Evolutionary conservation across 2,329 filamentous ascomycete species (phyloP).

Genomic region (Monilinia fructicola): DNA sequence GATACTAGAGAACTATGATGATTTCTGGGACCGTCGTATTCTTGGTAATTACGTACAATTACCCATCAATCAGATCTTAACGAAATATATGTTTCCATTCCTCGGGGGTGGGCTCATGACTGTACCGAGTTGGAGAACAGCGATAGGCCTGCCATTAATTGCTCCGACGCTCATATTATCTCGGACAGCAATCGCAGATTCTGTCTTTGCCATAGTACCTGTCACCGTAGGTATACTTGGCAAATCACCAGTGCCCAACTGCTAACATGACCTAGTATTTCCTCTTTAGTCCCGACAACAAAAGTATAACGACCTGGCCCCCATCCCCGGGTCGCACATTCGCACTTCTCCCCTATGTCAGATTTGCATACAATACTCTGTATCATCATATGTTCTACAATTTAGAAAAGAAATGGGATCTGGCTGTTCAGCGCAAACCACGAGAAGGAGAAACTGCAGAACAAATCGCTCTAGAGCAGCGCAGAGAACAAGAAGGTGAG

Average conservation of each 20-base stretch:
- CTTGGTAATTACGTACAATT: conserved; percentile 7
- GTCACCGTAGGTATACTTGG: conserved; percentile 36
- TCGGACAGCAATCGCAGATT: conserved; percentile 61
- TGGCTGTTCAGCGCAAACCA: conserved; percentile 38
- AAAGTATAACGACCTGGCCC: conserved; percentile 41
- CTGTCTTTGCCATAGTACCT: conserved; percentile 40
- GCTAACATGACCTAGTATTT: conserved; percentile 36
- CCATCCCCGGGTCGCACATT: conserved; percentile 66
- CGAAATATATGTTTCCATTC: conserved; percentile 33
- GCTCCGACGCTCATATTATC: conserved; percentile 67
- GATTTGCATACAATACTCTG: conserved; percentile 61
- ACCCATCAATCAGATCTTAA: not conserved
- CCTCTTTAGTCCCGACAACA: conserved; percentile 29
- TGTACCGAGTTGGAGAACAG: conserved; percentile 29
- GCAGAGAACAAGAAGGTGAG: conserved; percentile 39
- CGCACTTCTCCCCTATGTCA: conserved; percentile 64
- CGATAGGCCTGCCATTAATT: conserved; percentile 64
- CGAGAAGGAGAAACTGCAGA: conserved; percentile 41
- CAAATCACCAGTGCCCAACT: not conserved
- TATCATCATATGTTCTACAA: conserved; percentile 45
- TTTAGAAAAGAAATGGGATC: conserved; percentile 39
- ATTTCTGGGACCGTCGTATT: conserved; percentile 12
- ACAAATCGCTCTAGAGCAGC: conserved; percentile 40
- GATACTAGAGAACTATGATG: conserved; percentile 20
- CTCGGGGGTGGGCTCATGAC: conserved; percentile 28